Percentiles rank a stretch among this genome's conserved stretches.
phyloP scores from a whole-genome alignment of 2,329 filamentous ascomycete genomes.

The Aspergillus udagawae region DNA sequence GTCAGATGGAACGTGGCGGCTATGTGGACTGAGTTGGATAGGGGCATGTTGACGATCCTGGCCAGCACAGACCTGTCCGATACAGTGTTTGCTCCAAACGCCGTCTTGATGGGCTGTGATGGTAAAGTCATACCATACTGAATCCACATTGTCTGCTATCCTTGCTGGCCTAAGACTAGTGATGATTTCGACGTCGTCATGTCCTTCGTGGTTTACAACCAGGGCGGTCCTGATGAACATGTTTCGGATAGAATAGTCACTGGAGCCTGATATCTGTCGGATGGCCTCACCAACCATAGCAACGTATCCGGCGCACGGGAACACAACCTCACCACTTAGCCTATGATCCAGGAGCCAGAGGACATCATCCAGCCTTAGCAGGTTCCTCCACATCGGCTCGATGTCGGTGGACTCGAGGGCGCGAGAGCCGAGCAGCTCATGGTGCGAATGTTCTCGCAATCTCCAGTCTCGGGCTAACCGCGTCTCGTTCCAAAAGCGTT shows the following conservation, averaged over 20 bases:
- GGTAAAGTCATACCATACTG: too few species aligned
- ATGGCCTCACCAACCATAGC: conserved; percentile 31
- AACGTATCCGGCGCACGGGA: conserved; percentile 33
- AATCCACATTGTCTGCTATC: too few species aligned
- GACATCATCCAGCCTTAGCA: conserved; percentile 25
- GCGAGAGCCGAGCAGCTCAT: conserved; percentile 25
- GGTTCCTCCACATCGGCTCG: conserved; percentile 32
- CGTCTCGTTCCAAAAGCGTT: neutral
- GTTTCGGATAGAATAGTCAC: neutral
- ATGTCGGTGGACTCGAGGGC: conserved; percentile 21
- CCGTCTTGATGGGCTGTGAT: too few species aligned
- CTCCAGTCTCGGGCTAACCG: conserved; percentile 11
- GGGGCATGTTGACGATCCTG: neutral
- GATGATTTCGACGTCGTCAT: too few species aligned
- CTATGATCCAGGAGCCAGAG: conserved; percentile 36
- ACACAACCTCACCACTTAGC: conserved; percentile 26
- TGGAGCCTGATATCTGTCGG: neutral
- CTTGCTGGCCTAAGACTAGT: too few species aligned
- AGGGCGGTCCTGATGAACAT: too few species aligned
- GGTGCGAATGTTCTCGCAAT: conserved; percentile 7
- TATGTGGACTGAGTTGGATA: conserved; percentile 3
- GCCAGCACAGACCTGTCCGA: too few species aligned
- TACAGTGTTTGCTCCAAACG: too few species aligned
- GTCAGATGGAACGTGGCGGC: neutral
- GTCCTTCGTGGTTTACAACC: too few species aligned